Evolutionary conservation across 2,329 filamentous ascomycete species (phyloP).

Genomic region (Colletotrichum agaves): DNA sequence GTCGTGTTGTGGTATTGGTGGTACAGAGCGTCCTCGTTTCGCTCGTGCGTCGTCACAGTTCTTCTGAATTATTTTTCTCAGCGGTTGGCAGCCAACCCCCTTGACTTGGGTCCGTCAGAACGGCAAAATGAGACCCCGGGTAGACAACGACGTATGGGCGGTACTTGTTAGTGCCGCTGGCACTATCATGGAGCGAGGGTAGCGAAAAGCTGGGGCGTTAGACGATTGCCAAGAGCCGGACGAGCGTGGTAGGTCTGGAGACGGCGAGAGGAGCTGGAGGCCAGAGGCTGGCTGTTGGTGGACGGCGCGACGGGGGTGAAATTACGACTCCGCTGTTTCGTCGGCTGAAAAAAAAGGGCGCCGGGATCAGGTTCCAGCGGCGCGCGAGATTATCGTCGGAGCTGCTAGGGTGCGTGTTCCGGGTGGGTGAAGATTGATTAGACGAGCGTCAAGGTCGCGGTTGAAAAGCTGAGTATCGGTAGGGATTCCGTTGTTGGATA

Average conservation of each 20-base stretch:
- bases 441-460: background rate
- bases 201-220: slow-evolving; percentile 27
- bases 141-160: slow-evolving; percentile 12
- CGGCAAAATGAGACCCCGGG: slow-evolving; percentile 30
- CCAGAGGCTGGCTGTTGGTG: slow-evolving; percentile 1
- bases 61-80: background rate
- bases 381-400: slow-evolving; percentile 32
- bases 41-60: slow-evolving; percentile 28
- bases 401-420: slow-evolving; percentile 29
- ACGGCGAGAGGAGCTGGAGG: background rate
- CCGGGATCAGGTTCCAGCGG: slow-evolving; percentile 26
- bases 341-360: slow-evolving; percentile 31
- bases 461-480: background rate
- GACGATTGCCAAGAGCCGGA: slow-evolving; percentile 31
- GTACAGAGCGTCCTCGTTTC: slow-evolving; percentile 3
- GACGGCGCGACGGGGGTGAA: slow-evolving; percentile 27
- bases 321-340: slow-evolving; percentile 38
- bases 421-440: slow-evolving; percentile 12
- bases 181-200: slow-evolving; percentile 24
- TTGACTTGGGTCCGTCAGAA: slow-evolving; percentile 29
- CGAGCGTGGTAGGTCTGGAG: slow-evolving; percentile 16
- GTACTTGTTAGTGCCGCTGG: background rate
- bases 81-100: slow-evolving; percentile 29
- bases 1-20: slow-evolving; percentile 19
- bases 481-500: slow-evolving; percentile 13